Evolutionary conservation across 495 filamentous ascomycete genomes (phyloP), one percentile per base, ranked within the genome.

Genomic region (Aspergillus olivimuriae): DNA sequence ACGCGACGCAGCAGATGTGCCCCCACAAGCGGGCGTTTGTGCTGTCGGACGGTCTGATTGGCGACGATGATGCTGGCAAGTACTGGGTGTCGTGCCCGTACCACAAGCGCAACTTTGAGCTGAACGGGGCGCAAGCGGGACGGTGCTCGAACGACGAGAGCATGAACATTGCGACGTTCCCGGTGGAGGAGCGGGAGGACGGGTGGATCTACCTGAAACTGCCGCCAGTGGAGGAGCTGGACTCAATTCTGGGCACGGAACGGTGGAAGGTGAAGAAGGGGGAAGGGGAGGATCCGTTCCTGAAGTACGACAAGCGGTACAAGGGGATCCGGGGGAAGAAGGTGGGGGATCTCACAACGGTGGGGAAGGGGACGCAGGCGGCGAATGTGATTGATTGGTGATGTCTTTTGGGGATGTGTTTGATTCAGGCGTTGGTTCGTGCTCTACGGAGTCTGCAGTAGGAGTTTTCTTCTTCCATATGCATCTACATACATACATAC

Each of bases 1-100:
- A 90, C 58, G 86, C 87, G n/a, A 84, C 83, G 12, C 91, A 97
- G 73, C 89, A 97, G 61, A 97, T 97, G 91, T 97, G 91, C 60
- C 91, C 91, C 11, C 89, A 95, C 67, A 95, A 95, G 66, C 86
- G 90, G 20, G 81, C 90, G 0, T 96, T 97, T 62, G 84, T 88
- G 21, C 76, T 96, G 24, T 84, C 84, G 0, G 91, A 96, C 58
- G 87, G 88, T 4, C 56, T 97, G 2, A 78, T 96, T 31, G 91
- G 91, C n/a, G 83, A 94, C 32, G 78, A 83, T 43, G 63, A 71
- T 60, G 43, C 61, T 11, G 59, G 60, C 41, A 80, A 84, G 36
- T 84, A 87, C 21, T 95, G 84, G 82, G 81, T 97, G 2, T 86
- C 82, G 2, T 97, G 90, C 62, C 91, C 91, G 2, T 81, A 84